Conservation (phyloP, 2,329 filamentous ascomycete species). For the Botrytis sinoallii region DNA sequence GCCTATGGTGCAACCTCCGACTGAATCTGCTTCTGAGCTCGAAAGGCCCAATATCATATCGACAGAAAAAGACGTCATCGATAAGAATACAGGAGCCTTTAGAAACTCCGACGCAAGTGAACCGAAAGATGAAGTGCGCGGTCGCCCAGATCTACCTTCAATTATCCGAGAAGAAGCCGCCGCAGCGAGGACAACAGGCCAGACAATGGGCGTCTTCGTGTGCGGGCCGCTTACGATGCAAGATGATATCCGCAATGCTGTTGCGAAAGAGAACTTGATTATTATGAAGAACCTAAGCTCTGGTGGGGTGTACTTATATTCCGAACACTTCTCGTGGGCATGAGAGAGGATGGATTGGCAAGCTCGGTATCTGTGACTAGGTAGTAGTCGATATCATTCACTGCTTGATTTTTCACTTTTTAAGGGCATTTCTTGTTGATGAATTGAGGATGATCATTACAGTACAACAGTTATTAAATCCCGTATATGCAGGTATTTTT, state of each 20-base stretch:
- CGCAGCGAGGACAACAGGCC: neutral
- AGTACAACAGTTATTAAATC: neutral
- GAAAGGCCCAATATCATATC: neutral
- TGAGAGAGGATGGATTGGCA: neutral
- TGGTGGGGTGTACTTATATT: neutral
- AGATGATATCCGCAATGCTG: neutral
- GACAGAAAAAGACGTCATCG: neutral
- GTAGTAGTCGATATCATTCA: neutral
- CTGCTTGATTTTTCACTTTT: neutral
- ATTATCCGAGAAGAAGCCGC: neutral
- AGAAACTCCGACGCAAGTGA: neutral
- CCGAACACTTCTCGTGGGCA: neutral
- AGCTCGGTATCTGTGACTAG: neutral
- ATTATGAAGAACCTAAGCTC: neutral
- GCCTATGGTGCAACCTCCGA: neutral
- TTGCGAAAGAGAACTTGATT: neutral
- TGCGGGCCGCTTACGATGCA: neutral
- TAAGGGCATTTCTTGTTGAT: fast-evolving
- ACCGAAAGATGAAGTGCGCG: neutral
- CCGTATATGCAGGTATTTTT: fast-evolving
- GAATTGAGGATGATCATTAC: neutral
- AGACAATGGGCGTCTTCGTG: neutral
- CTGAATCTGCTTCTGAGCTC: neutral
- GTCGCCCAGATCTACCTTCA: neutral
- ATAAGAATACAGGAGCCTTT: neutral